Percentiles rank a stretch among this genome's conserved stretches.
Conservation (phyloP, 768 basidiomycete genomes). For the Paxillus rubicundulus region DNA sequence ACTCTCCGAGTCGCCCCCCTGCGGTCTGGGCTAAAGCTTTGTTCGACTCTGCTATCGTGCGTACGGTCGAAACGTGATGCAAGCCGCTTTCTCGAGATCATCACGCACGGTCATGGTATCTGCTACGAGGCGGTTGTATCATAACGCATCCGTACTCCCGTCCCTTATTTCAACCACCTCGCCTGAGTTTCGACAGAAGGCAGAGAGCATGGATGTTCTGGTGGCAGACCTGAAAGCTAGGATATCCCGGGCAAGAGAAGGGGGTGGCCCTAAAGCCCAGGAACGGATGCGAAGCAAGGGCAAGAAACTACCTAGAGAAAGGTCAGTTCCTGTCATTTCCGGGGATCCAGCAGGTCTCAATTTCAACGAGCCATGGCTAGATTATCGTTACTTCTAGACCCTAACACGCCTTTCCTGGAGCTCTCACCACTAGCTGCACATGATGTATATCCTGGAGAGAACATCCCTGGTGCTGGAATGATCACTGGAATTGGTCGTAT, state of each 20-base stretch:
- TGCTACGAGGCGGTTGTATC: constrained; percentile 43
- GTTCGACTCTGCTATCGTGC: background rate
- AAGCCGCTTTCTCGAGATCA: constrained; percentile 13
- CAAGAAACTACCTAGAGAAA: constrained; percentile 80
- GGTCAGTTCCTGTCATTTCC: constrained; percentile 42
- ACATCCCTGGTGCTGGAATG: constrained; percentile 85
- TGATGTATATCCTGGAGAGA: constrained; percentile 73
- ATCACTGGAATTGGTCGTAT: constrained; percentile 85
- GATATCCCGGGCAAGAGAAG: constrained; percentile 56
- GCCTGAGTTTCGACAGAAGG: constrained; percentile 67
- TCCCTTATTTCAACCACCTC: constrained; percentile 66
- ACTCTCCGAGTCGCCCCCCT: background rate
- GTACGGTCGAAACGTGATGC: constrained; percentile 19
- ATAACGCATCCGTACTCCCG: constrained; percentile 75
- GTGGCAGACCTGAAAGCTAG: constrained; percentile 63
- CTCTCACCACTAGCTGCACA: constrained; percentile 84
- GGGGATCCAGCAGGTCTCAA: background rate
- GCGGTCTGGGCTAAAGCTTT: background rate
- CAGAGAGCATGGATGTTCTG: constrained; percentile 66
- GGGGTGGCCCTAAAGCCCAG: constrained; percentile 74
- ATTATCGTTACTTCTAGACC: constrained; percentile 73
- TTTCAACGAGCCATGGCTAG: constrained; percentile 36
- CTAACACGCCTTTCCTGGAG: constrained; percentile 86
- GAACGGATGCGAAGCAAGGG: constrained; percentile 74
- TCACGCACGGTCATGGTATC: constrained; percentile 1